phyloP scores from a whole-genome alignment of 192 early-diverging fungal species.

The Thamnidium elegans region DNA sequence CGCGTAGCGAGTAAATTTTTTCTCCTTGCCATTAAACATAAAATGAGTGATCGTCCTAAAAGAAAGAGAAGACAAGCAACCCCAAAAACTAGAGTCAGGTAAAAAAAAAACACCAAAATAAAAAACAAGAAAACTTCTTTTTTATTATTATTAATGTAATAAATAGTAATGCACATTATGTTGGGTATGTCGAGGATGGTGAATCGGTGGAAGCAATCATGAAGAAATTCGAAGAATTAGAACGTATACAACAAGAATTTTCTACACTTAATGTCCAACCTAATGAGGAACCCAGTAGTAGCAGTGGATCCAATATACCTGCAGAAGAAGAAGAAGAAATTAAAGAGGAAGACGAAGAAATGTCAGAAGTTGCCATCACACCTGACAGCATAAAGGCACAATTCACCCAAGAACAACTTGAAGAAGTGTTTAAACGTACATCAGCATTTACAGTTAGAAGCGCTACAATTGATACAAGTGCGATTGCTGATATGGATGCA shows the following conservation, averaged over 20 bases:
- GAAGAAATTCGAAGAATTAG: slow-evolving; percentile 97
- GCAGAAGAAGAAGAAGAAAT: not conserved
- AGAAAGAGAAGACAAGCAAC: slow-evolving; percentile 35
- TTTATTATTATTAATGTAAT: not conserved
- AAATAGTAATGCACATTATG: slow-evolving; percentile 72
- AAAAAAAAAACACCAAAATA: too few species aligned
- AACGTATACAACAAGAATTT: slow-evolving; percentile 82
- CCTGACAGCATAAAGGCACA: slow-evolving; percentile 18
- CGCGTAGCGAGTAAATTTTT: not conserved
- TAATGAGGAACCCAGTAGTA: not conserved
- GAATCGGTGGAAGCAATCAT: slow-evolving; percentile 97
- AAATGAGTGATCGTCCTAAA: slow-evolving; percentile 38
- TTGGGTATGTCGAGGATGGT: slow-evolving; percentile 95
- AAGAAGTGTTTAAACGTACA: slow-evolving; percentile 89
- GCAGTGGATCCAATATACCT: not conserved
- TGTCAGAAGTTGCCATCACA: not conserved
- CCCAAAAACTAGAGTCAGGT: slow-evolving; percentile 29
- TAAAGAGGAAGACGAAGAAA: slow-evolving; percentile 3
- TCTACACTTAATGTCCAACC: not conserved
- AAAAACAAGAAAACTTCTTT: too few species aligned
- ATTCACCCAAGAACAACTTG: slow-evolving; percentile 74
- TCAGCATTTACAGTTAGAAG: slow-evolving; percentile 80
- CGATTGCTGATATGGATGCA: slow-evolving; percentile 60
- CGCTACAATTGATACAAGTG: slow-evolving; percentile 55
- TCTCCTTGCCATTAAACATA: not conserved